Conservation (phyloP, 176 grass and related monocot genomes). For the Thinopyrum elongatum region DNA sequence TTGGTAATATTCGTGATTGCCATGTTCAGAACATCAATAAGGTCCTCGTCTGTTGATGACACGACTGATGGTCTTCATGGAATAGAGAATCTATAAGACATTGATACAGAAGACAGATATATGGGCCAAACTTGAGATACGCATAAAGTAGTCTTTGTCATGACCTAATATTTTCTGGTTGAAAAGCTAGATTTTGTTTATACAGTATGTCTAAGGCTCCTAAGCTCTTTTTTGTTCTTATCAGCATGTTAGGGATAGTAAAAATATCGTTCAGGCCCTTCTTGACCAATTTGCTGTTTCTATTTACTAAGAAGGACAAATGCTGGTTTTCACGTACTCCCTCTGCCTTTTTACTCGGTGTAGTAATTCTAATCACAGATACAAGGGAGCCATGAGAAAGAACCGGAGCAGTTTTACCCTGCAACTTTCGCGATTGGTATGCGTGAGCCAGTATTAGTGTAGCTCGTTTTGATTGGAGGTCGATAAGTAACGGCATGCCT, state of each 20-base stretch:
- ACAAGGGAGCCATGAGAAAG: too few species aligned
- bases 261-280: constrained; percentile 4
- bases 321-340: not conserved
- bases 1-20: not conserved
- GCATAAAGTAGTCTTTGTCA: constrained; percentile 1
- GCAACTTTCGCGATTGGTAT: too few species aligned
- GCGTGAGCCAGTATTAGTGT: too few species aligned
- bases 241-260: not conserved
- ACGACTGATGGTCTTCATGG: not conserved
- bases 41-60: not conserved
- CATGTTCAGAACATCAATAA: constrained; percentile 1
- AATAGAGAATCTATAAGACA: not conserved
- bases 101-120: not conserved
- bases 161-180: not conserved
- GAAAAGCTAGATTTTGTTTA: constrained; percentile 12
- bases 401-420: too few species aligned
- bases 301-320: not conserved
- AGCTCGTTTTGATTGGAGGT: too few species aligned
- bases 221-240: constrained; percentile 1
- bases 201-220: constrained; percentile 15
- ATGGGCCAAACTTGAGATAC: not conserved
- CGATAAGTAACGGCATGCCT: too few species aligned
- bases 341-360: too few species aligned
- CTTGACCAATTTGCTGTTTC: not conserved
- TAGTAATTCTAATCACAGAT: too few species aligned